Evolutionary conservation across 1,284 basidiomycete species (phyloP), one percentile per base, ranked within the genome.

Genomic region (Malassezia japonica): DNA sequence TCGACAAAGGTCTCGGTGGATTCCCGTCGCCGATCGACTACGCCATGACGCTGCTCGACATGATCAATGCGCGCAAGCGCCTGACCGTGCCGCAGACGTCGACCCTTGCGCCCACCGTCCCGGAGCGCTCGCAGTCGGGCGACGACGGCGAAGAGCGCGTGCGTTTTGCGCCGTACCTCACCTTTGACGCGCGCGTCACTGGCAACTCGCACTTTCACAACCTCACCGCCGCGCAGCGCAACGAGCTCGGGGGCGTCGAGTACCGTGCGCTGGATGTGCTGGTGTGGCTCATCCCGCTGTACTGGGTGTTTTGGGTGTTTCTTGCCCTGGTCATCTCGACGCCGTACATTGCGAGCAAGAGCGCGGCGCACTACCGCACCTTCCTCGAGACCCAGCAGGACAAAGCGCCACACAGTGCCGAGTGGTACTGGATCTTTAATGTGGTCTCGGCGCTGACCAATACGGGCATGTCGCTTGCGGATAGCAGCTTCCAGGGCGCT

Each of bases 211-310:
- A 80, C n/a, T 95, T 98, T 70, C 80, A 82, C 42, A 77, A 80
- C 34, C 75, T 95, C 46, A 86, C 84, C 0, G 79, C 82, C 29
- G 85, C 88, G 47, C 85, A 96, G 65, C 77, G 87, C 61, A 86
- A 92, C 57, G 89, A 95, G 74, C 77, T 96, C 5, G 90, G 90
- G 7, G 91, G 91, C 6, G 85, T 94, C 13, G 92, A 98, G 73
- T 96, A 89, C 67, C 80, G 88, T n/a, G 88, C 85, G 1, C 75
- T 94, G 48, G 83, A 83, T 53, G 78, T 84, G 3, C 73, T 92
- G 35, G 76, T 87, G 29, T 65, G 64, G 50, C 52, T 74, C 18
- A 55, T 69, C n/a, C 62, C 64, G 16, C 47, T 50, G 38, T 67
- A 67, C 18, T 52, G 51, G 55, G 36, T 65, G 18, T 18, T 56